Percentiles rank a stretch among this genome's conserved stretches.
phyloP scores from a whole-genome alignment of 345 rosid species.

The Sisymbrium irio region DNA sequence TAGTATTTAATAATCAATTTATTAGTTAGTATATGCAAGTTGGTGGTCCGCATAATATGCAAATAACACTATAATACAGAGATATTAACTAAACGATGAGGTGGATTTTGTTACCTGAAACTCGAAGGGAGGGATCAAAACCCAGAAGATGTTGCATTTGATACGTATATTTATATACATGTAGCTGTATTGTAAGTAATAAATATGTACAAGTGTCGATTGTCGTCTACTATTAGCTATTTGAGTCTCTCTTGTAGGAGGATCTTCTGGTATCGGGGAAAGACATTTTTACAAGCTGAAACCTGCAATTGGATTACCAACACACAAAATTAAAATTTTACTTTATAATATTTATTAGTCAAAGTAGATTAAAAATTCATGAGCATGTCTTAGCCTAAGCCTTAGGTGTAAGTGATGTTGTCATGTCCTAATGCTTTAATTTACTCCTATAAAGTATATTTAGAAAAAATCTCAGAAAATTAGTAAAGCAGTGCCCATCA shows the following conservation, averaged over 20 bases:
- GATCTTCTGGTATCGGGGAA: conserved; percentile 68
- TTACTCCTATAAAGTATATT: not conserved
- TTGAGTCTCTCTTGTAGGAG: conserved; percentile 58
- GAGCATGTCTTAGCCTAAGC: not conserved
- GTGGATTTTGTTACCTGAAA: conserved; percentile 31
- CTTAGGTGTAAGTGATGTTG: conserved; percentile 22
- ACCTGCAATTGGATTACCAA: conserved; percentile 47
- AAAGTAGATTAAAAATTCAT: not conserved
- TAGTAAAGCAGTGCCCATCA: conserved; percentile 6
- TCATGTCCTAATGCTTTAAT: conserved; percentile 17
- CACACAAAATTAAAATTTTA: not conserved
- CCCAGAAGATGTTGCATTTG: conserved; percentile 8
- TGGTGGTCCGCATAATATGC: conserved; percentile 11
- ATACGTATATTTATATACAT: conserved; percentile 19
- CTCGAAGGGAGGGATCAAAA: conserved; percentile 5
- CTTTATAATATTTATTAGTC: not conserved
- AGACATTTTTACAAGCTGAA: conserved; percentile 80
- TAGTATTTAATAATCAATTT: conserved; percentile 1
- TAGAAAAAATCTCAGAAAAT: not conserved
- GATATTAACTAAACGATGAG: not conserved
- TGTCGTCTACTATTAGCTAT: conserved; percentile 22
- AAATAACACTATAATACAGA: not conserved
- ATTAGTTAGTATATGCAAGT: conserved; percentile 18
- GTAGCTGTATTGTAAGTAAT: conserved; percentile 15
- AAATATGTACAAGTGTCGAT: conserved; percentile 30